Evolutionary conservation across 140 eudicot species (phyloP), one percentile per base, ranked within the genome.

Genomic region (Senecio squalidus): DNA sequence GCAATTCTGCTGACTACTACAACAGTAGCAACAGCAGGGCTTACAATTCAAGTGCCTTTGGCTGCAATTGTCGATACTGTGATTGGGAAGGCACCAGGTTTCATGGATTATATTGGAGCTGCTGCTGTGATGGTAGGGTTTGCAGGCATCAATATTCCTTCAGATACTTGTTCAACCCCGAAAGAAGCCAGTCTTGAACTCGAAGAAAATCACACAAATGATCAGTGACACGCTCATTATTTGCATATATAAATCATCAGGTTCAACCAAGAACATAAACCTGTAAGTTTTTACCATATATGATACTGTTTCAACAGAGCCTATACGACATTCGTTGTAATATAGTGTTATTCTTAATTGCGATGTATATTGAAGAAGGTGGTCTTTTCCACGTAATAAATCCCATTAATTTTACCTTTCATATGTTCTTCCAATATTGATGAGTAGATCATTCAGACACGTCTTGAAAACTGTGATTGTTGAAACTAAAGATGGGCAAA

Each of bases 21-120:
- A 62, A 92, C 99, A 10, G 99, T 92, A 40, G 99, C 99, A 31
- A 92, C 99, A 44, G 96, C 99, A 15, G 99, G 99, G 51, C 95
- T 93, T 18, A 77, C 96, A 1, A 88, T 93, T 73, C 99, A 93
- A 70, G 95, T 93, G 13, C 96, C 95, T 1, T 76, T 93, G 45
- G 99, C 99, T 1, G 95, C 96, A 2, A 52, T 93, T 59, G 96
- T 88, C 57, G 99, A 93, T 69, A 60, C 93, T 10, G 34, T 93
- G 33, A 88, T 30, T 2, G 96, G 99, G 31, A 82, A 82, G 71
- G 85, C 87, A 40, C 99, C 96, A 0, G 62, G 55, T 47, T 46
- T 67, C 9, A 59, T 74, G 75, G 93, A 93, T 52, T 88, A 79
- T 53, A 28, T 84, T 26, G 99, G 96, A 48, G 99, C 93, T 61